Evolutionary conservation across 164 flowering plant genomes (phyloP).

Genomic region (Dillenia suffruticosa): DNA sequence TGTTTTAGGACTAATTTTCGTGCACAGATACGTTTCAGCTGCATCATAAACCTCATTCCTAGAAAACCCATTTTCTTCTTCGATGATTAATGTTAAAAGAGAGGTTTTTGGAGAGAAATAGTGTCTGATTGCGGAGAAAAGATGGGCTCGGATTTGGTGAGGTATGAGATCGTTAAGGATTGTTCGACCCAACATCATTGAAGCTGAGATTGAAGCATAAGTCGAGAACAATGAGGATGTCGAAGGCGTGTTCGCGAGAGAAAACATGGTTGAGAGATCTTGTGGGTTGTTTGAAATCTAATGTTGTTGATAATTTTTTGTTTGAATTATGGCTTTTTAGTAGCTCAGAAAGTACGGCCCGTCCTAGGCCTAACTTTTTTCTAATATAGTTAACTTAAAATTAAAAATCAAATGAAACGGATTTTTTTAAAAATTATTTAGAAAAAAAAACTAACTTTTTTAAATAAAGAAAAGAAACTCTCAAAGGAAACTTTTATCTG

Average conservation of each 20-base stretch:
- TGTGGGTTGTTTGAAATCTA: too few species aligned
- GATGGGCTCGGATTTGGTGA: background rate
- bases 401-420: too few species aligned
- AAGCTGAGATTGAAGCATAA: background rate
- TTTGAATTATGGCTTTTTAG: too few species aligned
- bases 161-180: background rate
- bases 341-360: too few species aligned
- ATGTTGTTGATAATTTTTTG: too few species aligned
- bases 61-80: background rate
- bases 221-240: background rate
- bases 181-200: background rate
- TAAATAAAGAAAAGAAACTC: too few species aligned
- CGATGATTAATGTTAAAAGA: background rate
- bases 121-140: background rate
- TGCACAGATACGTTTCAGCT: background rate
- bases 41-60: background rate
- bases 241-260: background rate
- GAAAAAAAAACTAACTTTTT: too few species aligned
- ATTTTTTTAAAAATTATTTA: too few species aligned
- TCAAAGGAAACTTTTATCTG: too few species aligned
- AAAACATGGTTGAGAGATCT: background rate
- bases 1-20: background rate
- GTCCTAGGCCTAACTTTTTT: too few species aligned
- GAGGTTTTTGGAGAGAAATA: background rate
- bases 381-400: too few species aligned